Percentiles rank a stretch among this genome's conserved stretches.
These are phyloP conservation scores for Hortaea sp. DNA, from an alignment of 2,329 filamentous ascomycete species.

Conservation along the genomic window DNA sequence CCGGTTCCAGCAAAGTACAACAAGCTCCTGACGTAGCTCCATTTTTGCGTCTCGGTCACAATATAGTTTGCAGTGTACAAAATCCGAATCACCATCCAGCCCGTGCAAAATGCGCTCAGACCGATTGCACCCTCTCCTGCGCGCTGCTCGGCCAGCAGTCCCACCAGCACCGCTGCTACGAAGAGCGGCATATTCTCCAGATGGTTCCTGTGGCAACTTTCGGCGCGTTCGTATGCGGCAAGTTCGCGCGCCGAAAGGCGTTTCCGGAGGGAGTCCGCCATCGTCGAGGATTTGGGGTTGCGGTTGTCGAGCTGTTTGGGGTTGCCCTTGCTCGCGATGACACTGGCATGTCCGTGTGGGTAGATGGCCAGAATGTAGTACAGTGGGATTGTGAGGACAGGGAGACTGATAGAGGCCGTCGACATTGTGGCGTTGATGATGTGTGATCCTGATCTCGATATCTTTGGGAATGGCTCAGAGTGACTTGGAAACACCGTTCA, in stretches of 20 bases:
- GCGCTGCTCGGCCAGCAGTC: slow-evolving; percentile 29
- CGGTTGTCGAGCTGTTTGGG: slow-evolving; percentile 32
- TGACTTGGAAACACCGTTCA: no score
- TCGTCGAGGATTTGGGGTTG: slow-evolving; percentile 30
- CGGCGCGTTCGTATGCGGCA: slow-evolving; percentile 34
- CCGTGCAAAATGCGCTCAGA: slow-evolving; percentile 26
- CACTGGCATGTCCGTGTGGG: slow-evolving; percentile 31
- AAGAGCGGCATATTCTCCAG: slow-evolving; percentile 40
- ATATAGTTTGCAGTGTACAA: slow-evolving; percentile 30
- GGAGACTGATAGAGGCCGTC: slow-evolving; percentile 22
- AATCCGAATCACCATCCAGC: slow-evolving; percentile 27
- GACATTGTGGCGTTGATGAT: slow-evolving; percentile 4
- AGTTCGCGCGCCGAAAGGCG: slow-evolving; percentile 28
- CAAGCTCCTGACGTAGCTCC: slow-evolving; percentile 21
- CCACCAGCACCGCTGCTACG: slow-evolving; percentile 33
- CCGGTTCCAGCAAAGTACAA: slow-evolving; percentile 21
- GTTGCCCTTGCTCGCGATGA: slow-evolving; percentile 28
- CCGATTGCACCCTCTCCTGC: slow-evolving; percentile 18
- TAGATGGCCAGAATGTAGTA: slow-evolving; percentile 34
- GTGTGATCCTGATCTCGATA: no score
- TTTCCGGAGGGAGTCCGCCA: slow-evolving; percentile 28
- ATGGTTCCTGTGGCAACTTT: slow-evolving; percentile 36
- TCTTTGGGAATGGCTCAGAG: no score
- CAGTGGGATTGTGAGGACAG: slow-evolving; percentile 35
- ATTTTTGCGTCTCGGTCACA: slow-evolving; percentile 11